Conservation (phyloP, 2,329 filamentous ascomycete genomes). For the Bimuria novae-zelandiae region DNA sequence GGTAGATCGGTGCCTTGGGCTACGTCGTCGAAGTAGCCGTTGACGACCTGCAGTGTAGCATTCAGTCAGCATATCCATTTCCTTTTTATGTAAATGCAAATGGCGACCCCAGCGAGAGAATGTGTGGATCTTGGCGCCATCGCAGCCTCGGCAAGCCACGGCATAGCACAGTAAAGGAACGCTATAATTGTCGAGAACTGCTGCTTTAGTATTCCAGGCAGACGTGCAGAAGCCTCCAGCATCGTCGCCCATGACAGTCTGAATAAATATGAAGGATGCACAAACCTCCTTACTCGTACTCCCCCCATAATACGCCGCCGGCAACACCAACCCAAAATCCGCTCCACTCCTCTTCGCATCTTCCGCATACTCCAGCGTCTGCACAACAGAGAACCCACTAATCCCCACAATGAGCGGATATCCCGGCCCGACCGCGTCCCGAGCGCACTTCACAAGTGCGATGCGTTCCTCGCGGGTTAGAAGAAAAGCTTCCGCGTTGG, state of each 20-base stretch:
- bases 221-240: too few species aligned
- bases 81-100: too few species aligned
- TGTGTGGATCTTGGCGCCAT: too few species aligned
- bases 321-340: slow-evolving; percentile 50
- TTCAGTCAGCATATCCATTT: background rate
- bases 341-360: slow-evolving; percentile 50
- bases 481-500: slow-evolving; percentile 54
- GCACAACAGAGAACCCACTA: slow-evolving; percentile 49
- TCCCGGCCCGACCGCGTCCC: slow-evolving; percentile 48
- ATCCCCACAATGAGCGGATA: slow-evolving; percentile 53
- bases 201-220: too few species aligned
- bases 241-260: background rate
- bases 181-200: too few species aligned
- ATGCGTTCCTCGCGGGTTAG: slow-evolving; percentile 51
- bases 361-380: slow-evolving; percentile 50
- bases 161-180: too few species aligned
- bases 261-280: background rate
- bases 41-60: slow-evolving; percentile 40
- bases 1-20: slow-evolving; percentile 65
- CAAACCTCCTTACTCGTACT: slow-evolving; percentile 43
- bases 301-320: slow-evolving; percentile 52
- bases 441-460: slow-evolving; percentile 46
- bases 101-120: too few species aligned
- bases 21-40: slow-evolving; percentile 52
- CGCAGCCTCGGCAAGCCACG: too few species aligned